These are phyloP conservation scores for Beta corolliflora DNA, from an alignment of 179 eudicot species.

Conservation along the genomic window DNA sequence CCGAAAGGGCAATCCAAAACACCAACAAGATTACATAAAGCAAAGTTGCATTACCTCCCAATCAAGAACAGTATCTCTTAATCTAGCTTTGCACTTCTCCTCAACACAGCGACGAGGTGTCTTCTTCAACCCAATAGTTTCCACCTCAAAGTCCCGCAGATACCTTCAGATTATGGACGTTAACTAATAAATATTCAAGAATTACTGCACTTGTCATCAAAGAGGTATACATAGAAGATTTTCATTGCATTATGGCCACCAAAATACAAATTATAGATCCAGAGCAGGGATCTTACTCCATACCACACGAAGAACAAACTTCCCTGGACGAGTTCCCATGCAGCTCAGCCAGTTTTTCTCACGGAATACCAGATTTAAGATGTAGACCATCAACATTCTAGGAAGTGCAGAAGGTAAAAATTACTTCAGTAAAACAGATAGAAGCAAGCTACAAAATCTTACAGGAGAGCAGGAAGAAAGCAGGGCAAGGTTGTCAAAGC, in stretches of 20 bases:
- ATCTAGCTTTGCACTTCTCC: constrained; percentile 48
- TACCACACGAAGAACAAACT: constrained; percentile 61
- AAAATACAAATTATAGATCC: not conserved
- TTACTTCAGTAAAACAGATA: not conserved
- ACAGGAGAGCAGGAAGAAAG: not conserved
- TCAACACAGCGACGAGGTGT: constrained; percentile 57
- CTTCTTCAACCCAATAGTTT: constrained; percentile 70
- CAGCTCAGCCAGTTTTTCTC: constrained; percentile 70
- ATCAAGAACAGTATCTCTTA: constrained; percentile 68
- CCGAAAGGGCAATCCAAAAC: not conserved
- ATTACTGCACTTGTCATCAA: not conserved
- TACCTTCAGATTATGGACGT: constrained; percentile 37
- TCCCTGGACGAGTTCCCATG: constrained; percentile 78
- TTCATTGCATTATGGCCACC: not conserved
- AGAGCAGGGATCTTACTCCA: constrained; percentile 51
- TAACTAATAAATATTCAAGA: not conserved
- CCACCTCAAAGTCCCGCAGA: constrained; percentile 69
- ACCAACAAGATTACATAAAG: not conserved
- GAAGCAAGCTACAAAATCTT: not conserved
- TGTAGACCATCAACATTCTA: constrained; percentile 75
- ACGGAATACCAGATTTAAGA: constrained; percentile 69
- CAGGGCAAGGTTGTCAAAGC: not conserved
- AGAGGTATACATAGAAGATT: not conserved
- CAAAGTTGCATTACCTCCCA: constrained; percentile 54
- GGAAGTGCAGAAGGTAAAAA: not conserved